Evolutionary conservation across 441 rosid genomes (phyloP), one percentile per base, ranked within the genome.

Genomic region (Erodium moschatum): DNA sequence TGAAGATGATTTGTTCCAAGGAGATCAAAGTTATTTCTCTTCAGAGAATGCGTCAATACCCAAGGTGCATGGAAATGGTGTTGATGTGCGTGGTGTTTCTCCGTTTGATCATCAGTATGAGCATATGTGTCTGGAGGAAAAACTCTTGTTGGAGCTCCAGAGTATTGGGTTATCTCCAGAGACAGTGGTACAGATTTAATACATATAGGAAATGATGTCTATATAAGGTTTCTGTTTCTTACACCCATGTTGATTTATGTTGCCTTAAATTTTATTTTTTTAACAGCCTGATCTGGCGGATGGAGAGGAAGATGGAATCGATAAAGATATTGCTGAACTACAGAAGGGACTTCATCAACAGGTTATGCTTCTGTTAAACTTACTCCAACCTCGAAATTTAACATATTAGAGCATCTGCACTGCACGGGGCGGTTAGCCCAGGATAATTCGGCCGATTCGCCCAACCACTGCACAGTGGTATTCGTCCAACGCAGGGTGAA

Each of bases 271-370:
- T n/a, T n/a, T n/a, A n/a, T 60, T 60, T n/a, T 46, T 68, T 61
- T 70, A 76, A 78, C 87, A 95, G 99, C 99, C 96, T 85, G 97
- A 90, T 84, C 83, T 89, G 67, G 83, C 90, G 35, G 96, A 91
- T 77, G 85, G 87, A 65, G 99, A 86, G 73, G 86, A 87, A 70
- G 87, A 81, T 74, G 76, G 80, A 65, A 79, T 95, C 70, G 79
- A 79, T 73, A 85, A 83, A 69, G 83, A 86, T 74, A 86, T 89
- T 69, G 68, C 82, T 74, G 82, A 87, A 75, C 85, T 95, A 66
- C 83, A 86, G 82, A 88, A 85, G 74, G 82, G 83, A 67, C 84
- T 90, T 60, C 69, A 77, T 71, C 81, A 84, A 68, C 92, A 90
- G 97, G 99, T 95, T 72, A 66, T 48, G 19, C 24, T 74, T 46